Evolutionary conservation across 2,329 filamentous ascomycete genomes (phyloP).

Genomic region (Fusarium tupiense): DNA sequence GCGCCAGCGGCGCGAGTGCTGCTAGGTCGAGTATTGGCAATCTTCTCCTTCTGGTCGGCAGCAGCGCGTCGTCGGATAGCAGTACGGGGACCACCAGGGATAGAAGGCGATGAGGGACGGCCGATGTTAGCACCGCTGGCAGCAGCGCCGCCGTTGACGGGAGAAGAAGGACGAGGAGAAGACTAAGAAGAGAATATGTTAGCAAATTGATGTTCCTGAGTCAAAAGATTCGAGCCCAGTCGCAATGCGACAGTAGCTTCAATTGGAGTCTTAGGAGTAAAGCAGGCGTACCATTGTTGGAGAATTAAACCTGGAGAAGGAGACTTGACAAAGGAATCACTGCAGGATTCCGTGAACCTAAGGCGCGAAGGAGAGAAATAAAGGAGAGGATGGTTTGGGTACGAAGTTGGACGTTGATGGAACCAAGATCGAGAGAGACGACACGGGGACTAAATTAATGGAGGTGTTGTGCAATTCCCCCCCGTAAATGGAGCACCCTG

Average conservation of each 20-base stretch:
- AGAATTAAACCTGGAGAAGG: slow-evolving; percentile 28
- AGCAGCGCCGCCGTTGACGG: slow-evolving; percentile 64
- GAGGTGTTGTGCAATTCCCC: slow-evolving; percentile 32
- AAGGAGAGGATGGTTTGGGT: slow-evolving; percentile 28
- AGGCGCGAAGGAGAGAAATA: slow-evolving; percentile 31
- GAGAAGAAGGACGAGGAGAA: slow-evolving; percentile 69
- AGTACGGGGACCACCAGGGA: slow-evolving; percentile 92
- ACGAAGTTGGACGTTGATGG: slow-evolving; percentile 30
- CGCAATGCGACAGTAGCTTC: slow-evolving; percentile 37
- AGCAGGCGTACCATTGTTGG: slow-evolving; percentile 47
- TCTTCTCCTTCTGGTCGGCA: slow-evolving; percentile 96
- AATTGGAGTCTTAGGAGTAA: slow-evolving; percentile 4
- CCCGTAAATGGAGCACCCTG: slow-evolving; percentile 36
- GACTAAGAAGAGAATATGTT: slow-evolving; percentile 52
- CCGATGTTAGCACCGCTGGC: slow-evolving; percentile 75
- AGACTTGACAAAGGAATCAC: slow-evolving; percentile 45
- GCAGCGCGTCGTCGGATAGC: slow-evolving; percentile 95
- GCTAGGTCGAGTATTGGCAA: slow-evolving; percentile 90
- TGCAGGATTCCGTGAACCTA: slow-evolving; percentile 46
- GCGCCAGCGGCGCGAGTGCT: slow-evolving; percentile 94
- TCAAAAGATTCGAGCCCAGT: slow-evolving; percentile 4
- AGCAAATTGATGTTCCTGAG: not conserved
- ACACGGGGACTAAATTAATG: slow-evolving; percentile 42
- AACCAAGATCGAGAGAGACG: slow-evolving; percentile 37
- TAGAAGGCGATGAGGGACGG: slow-evolving; percentile 85